A percentile compares a stretch with the other conserved stretches of the same genome.
Conservation (phyloP, 306 rosid species). For the Trichosanthes cucumerina region DNA sequence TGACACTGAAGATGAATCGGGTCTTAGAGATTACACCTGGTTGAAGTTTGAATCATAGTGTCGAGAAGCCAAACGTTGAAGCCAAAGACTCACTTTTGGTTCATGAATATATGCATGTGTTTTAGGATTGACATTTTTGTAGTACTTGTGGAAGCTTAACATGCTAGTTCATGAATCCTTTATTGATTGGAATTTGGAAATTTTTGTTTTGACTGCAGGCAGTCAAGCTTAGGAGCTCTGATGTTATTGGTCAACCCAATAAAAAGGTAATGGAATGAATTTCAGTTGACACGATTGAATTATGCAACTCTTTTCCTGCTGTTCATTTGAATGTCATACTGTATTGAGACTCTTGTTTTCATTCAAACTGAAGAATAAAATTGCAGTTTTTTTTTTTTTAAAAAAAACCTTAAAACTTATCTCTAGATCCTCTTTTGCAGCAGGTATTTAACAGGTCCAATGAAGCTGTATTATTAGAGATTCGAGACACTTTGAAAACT, state of each 20-base stretch:
- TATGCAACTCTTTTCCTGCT: not conserved
- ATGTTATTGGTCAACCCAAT: conserved; percentile 32
- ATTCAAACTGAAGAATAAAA: not conserved
- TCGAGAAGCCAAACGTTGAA: not conserved
- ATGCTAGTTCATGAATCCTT: not conserved
- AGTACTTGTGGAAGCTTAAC: not conserved
- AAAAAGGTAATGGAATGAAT: conserved; percentile 40
- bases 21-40: not conserved
- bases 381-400: conserved; percentile 11
- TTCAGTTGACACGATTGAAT: not conserved
- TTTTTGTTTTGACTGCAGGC: conserved; percentile 50
- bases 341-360: not conserved
- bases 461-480: conserved; percentile 63
- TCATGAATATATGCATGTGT: not conserved
- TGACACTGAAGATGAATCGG: not conserved
- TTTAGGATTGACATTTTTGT: not conserved
- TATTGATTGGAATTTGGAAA: conserved; percentile 17
- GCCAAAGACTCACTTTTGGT: not conserved
- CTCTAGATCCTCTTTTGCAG: conserved; percentile 12
- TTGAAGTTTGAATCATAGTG: not conserved
- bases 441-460: conserved; percentile 48
- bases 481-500: conserved; percentile 50
- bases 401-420: conserved; percentile 11
- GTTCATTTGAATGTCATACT: conserved; percentile 7
- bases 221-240: conserved; percentile 64